These are phyloP conservation scores for Antarctomyces pellizariae DNA, from an alignment of 495 filamentous ascomycete genomes.

Conservation along the genomic window DNA sequence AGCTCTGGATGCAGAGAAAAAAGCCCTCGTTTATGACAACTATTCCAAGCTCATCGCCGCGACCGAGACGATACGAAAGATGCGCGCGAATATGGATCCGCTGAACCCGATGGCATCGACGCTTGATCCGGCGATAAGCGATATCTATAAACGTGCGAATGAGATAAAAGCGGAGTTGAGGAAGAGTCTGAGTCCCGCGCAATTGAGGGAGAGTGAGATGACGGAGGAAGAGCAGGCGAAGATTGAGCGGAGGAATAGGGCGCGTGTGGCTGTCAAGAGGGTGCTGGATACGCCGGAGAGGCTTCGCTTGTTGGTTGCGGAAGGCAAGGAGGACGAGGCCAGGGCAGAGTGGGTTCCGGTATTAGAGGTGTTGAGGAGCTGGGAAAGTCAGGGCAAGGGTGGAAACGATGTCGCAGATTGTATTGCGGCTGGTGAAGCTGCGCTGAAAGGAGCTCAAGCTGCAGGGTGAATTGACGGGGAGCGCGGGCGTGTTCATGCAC, in stretches of 20 bases:
- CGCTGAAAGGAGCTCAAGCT: conserved; percentile 18
- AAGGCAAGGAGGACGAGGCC: conserved; percentile 36
- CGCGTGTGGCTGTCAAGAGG: conserved; percentile 47
- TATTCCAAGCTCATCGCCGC: conserved; percentile 88
- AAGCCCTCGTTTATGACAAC: conserved; percentile 94
- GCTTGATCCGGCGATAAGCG: conserved; percentile 50
- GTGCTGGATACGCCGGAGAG: conserved; percentile 35
- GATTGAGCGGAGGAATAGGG: conserved; percentile 19
- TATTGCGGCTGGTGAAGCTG: conserved; percentile 27
- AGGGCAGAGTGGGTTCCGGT: conserved; percentile 33
- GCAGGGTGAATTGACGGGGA: no score
- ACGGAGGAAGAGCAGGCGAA: conserved; percentile 13
- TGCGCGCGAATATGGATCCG: conserved; percentile 57
- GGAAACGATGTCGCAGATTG: conserved; percentile 23
- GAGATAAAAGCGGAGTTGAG: conserved; percentile 31
- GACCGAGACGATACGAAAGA: conserved; percentile 82
- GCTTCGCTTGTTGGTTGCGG: conserved; percentile 38
- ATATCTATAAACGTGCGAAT: conserved; percentile 58
- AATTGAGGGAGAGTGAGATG: conserved; percentile 14
- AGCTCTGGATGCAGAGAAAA: conserved; percentile 80
- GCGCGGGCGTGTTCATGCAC: no score
- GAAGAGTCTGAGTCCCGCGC: conserved; percentile 18
- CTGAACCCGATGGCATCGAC: conserved; percentile 45
- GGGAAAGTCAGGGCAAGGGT: conserved; percentile 26
- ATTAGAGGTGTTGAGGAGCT: conserved; percentile 23